Evolutionary conservation across 176 grass and related monocot species (phyloP), one percentile per base, ranked within the genome.

Genomic region (Saccharum officinarum): DNA sequence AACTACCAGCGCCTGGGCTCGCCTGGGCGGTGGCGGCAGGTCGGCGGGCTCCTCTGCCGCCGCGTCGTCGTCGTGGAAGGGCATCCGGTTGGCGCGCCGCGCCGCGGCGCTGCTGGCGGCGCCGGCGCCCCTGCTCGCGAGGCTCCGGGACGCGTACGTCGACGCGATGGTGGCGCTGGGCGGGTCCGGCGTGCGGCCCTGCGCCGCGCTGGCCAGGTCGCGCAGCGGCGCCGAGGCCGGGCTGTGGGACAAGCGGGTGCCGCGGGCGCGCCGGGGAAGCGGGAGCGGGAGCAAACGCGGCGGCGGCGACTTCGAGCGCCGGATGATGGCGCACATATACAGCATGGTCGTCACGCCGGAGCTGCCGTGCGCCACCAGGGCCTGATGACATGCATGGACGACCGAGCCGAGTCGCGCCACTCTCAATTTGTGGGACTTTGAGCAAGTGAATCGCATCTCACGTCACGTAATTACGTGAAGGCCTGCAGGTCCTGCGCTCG

Each of bases 321-420:
- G 86, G 17, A 94, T 94, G 92, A 91, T 89, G 86, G 79, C 50
- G 66, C 92, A 94, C 54, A 89, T 94, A 8, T 89, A 91, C 61
- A 77, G 22, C 69, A 10, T 75, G 75, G 65, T 91, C 11, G 85
- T 86, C 63, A 79, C 82, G 41, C 88, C 91, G 62, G 91, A 91
- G 82, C 46, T 91, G 60, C 88, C 92, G 0, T 45, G 79, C 11
- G 88, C 75, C 7, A 33, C 52, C 41, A 82, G 37, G 61, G 76
- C 75, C 2, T 80, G 63, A 37, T 28, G 6, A 4, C n/a, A 18
- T 30, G 6, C 9, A 25, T 15, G 37, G 37, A 38, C 37, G 37
- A 38, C 37, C 37, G 37, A 38, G 37, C 37, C 37, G 37, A 38
- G 6, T 38, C 37, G 37, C 37, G 5, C 37, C 37, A 38, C 5